Conservation (phyloP, 192 early-diverging fungal species). For the Backusella luteola region DNA sequence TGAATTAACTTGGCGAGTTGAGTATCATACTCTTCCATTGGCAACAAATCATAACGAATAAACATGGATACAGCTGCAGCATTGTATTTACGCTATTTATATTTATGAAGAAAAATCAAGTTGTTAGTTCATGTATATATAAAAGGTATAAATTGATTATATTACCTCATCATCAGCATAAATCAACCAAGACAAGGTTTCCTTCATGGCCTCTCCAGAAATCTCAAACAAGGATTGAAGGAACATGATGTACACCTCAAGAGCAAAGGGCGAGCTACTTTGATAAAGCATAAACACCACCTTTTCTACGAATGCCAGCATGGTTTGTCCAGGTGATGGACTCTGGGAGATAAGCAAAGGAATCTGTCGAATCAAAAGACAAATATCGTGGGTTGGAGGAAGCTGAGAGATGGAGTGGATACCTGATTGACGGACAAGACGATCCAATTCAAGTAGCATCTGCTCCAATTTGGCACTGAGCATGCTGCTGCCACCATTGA, state of each 20-base stretch:
- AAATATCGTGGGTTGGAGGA: constrained; percentile 78
- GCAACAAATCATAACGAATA: constrained; percentile 73
- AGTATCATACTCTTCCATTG: constrained; percentile 82
- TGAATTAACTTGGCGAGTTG: constrained; percentile 87
- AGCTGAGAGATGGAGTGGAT: constrained; percentile 56
- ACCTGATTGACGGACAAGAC: constrained; percentile 56
- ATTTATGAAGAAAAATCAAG: neutral
- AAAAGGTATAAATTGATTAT: neutral
- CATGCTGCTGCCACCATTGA: neutral
- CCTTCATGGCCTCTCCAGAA: constrained; percentile 75
- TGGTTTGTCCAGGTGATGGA: constrained; percentile 68
- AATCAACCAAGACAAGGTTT: constrained; percentile 88
- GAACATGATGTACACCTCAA: constrained; percentile 80
- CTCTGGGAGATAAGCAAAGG: constrained; percentile 63
- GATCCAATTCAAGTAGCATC: constrained; percentile 69
- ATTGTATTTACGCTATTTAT: constrained; percentile 73
- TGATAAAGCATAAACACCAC: constrained; percentile 82
- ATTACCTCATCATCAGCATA: constrained; percentile 84
- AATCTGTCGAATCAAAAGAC: constrained; percentile 71
- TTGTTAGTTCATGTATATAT: neutral
- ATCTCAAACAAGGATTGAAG: constrained; percentile 82
- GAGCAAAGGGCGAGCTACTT: constrained; percentile 63
- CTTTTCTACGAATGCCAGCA: constrained; percentile 81
- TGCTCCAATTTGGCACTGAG: constrained; percentile 13
- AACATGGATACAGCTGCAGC: constrained; percentile 77